Evolutionary conservation across 352 stramenopile species (phyloP), one percentile per base, ranked within the genome.

Genomic region (Phytopythium litorale): DNA sequence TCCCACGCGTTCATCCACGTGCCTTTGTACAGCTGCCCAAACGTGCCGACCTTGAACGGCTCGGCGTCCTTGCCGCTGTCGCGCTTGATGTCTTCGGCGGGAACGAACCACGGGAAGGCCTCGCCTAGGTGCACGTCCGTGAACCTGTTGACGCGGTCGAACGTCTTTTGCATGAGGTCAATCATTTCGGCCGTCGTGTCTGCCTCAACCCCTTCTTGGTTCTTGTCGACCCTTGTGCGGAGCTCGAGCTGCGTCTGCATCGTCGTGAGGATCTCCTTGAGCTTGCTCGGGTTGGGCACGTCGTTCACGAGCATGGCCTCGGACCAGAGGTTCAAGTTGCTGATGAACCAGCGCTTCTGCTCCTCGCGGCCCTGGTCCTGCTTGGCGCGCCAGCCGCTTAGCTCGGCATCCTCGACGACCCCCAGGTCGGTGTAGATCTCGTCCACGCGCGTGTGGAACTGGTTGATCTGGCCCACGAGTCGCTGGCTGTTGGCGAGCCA

Each of bases 61-160:
- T 67, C 56, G 13, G 43, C 63, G n/a, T 70, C 62, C 23, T 52
- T 35, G 5, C 23, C 12, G 21, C 4, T 43, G 8, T 43, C 37
- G 37, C 37, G 12, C 52, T 45, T 58, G 3, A 73, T 52, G 13
- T 73, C 57, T 16, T 73, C 67, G 7, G 43, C 65, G 4, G 63
- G 55, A n/a, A 73, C 65, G 40, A 62, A 73, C 67, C 67, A 73
- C 35, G 50, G 25, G 28, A 75, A 75, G 43, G 64, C 56, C 0
- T 59, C 19, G 30, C 67, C 18, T 1, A 58, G 58, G n/a, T 60
- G 35, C 13, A 58, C 19, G 30, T 67, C 56, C 18, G 19, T 28
- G 32, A 64, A 62, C 1, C 2, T 19, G n/a, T 59, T 35, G 38
- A 67, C 64, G 15, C 70, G 57, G 43, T 23, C 23, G 53, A 65